Percentiles rank a stretch among this genome's conserved stretches.
Evolutionary conservation across 805 yeast species (phyloP).

Genomic region (Ogataea neopini): DNA sequence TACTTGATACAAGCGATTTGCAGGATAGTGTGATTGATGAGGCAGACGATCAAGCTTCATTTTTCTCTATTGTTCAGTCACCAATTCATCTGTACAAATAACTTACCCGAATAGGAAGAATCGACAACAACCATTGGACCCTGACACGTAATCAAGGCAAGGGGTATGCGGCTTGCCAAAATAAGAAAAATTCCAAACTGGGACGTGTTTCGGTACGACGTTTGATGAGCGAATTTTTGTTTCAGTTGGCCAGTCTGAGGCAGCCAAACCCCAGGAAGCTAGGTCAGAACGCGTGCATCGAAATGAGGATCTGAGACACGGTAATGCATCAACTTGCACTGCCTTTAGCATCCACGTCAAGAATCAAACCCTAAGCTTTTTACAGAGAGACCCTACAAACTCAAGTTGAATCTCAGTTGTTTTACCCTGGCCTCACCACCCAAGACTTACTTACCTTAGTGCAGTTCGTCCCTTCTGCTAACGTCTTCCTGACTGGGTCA

Average conservation of each 20-base stretch:
- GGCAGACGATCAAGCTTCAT: constrained; percentile 7
- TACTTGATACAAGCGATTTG: background rate
- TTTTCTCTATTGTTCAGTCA: constrained; percentile 12
- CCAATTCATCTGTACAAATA: constrained; percentile 12
- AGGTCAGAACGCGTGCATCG: background rate
- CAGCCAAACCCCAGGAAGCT: background rate
- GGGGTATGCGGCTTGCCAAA: constrained; percentile 2
- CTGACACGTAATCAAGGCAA: constrained; percentile 1
- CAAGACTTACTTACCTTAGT: no score
- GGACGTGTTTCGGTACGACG: constrained; percentile 1
- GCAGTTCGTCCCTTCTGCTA: no score
- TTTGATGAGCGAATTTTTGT: background rate
- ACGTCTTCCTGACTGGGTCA: no score
- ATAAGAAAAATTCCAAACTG: background rate
- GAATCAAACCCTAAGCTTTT: background rate
- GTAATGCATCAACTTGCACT: constrained; percentile 1
- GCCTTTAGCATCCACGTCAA: background rate
- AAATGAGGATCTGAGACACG: constrained; percentile 5
- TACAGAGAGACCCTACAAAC: background rate
- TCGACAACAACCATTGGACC: background rate
- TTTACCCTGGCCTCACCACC: no score
- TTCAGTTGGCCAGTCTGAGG: background rate
- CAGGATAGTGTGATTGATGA: background rate
- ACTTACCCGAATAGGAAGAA: background rate
- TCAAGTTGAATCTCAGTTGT: no score